Conservation (phyloP, 495 filamentous ascomycete species). For the Oidiodendron maius region DNA sequence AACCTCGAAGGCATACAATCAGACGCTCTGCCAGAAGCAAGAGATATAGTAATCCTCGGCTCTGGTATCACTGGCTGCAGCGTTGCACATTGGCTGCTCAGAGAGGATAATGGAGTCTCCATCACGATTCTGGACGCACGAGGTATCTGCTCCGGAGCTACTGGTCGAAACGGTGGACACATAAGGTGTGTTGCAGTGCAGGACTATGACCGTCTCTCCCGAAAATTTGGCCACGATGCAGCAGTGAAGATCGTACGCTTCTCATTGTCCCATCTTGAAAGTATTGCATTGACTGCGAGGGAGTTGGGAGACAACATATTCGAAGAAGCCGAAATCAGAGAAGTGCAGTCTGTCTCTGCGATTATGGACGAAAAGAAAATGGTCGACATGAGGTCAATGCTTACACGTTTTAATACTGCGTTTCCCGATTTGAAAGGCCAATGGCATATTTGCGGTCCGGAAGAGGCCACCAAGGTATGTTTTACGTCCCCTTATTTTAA, state of each 20-base stretch:
- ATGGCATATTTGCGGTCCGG: neutral
- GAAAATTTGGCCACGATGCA: conserved; percentile 3
- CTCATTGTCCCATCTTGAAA: neutral
- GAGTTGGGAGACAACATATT: neutral
- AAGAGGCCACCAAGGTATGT: conserved; percentile 2
- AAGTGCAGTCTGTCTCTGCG: neutral
- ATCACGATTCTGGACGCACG: neutral
- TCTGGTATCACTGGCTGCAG: conserved; percentile 64
- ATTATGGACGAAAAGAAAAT: neutral
- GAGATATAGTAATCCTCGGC: conserved; percentile 59
- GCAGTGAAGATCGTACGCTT: conserved; percentile 8
- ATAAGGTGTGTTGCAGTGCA: neutral
- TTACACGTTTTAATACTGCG: neutral
- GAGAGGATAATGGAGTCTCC: neutral
- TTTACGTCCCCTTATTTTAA: too few species aligned
- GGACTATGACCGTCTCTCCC: neutral
- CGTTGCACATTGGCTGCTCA: conserved; percentile 30
- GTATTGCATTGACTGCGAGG: neutral
- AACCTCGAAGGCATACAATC: conserved; percentile 47
- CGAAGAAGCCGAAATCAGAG: conserved; percentile 2
- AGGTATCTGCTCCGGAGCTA: neutral
- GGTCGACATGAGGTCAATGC: neutral
- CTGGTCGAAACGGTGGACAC: neutral
- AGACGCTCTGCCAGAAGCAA: conserved; percentile 34
- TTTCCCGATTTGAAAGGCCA: conserved; percentile 4